These are phyloP conservation scores for Pythium aristosporum DNA, from an alignment of 352 stramenopile species.

Conservation along the genomic window DNA sequence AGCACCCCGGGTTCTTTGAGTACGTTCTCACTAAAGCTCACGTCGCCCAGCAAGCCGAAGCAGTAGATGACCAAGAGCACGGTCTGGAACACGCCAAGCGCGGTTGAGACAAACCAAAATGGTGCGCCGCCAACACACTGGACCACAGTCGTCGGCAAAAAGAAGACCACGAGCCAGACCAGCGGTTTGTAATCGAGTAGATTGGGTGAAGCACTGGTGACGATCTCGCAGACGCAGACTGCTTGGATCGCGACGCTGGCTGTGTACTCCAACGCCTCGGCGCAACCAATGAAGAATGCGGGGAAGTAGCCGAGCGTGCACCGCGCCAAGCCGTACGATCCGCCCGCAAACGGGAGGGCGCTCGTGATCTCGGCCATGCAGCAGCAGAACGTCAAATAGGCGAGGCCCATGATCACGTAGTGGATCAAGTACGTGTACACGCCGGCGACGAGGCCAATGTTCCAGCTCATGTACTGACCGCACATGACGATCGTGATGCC, in stretches of 20 bases:
- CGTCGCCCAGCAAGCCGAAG: conserved; percentile 14
- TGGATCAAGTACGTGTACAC: conserved; percentile 8
- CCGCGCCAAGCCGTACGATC: conserved; percentile 24
- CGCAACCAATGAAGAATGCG: conserved; percentile 25
- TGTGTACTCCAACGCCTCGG: conserved; percentile 19
- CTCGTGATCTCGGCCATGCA: conserved; percentile 29
- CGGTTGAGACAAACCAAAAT: conserved; percentile 8
- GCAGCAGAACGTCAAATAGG: conserved; percentile 26
- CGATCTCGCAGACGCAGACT: conserved; percentile 11
- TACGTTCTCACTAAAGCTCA: conserved; percentile 5
- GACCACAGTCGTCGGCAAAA: conserved; percentile 8
- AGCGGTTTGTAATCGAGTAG: conserved; percentile 11
- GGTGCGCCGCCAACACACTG: conserved; percentile 12
- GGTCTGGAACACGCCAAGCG: conserved; percentile 1
- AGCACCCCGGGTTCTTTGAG: neutral
- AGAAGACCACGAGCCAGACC: conserved; percentile 19
- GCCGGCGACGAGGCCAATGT: conserved; percentile 13
- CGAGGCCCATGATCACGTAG: conserved; percentile 14
- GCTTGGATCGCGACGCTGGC: conserved; percentile 8
- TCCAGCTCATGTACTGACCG: conserved; percentile 30
- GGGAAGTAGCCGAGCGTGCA: conserved; percentile 30
- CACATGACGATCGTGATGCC: conserved; percentile 20
- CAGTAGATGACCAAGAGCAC: conserved; percentile 17
- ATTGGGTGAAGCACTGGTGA: neutral
- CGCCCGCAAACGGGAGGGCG: conserved; percentile 31